Evolutionary conservation across 2,329 filamentous ascomycete genomes (phyloP).

Genomic region (Aspergillus pseudoterreus): DNA sequence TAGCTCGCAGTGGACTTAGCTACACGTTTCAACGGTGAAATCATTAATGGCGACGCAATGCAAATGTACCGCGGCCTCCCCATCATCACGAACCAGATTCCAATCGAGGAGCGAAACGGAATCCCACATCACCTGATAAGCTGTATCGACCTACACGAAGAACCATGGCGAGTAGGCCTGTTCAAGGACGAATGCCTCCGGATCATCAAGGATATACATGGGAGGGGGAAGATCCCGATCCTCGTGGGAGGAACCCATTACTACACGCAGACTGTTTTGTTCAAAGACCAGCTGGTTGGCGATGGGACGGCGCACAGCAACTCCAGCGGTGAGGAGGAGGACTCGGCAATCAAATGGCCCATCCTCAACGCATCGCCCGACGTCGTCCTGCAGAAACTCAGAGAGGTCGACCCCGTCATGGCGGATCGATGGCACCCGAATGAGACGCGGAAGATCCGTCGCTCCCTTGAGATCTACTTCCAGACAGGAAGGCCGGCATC

Average conservation of each 20-base stretch:
- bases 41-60: constrained; percentile 98
- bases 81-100: constrained; percentile 93
- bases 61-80: constrained; percentile 91
- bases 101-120: constrained; percentile 67
- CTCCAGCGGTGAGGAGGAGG: constrained; percentile 9
- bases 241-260: constrained; percentile 94
- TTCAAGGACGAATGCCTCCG: constrained; percentile 69
- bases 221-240: constrained; percentile 76
- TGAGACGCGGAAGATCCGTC: constrained; percentile 81
- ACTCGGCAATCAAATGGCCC: constrained; percentile 52
- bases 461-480: constrained; percentile 86
- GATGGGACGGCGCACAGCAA: constrained; percentile 25
- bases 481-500: constrained; percentile 78
- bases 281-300: constrained; percentile 64
- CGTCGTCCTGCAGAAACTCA: constrained; percentile 67
- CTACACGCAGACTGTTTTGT: constrained; percentile 85
- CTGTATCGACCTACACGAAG: constrained; percentile 68
- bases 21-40: constrained; percentile 76
- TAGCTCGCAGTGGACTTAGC: constrained; percentile 90
- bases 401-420: constrained; percentile 82
- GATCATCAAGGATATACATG: constrained; percentile 73
- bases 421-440: constrained; percentile 91
- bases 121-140: constrained; percentile 87
- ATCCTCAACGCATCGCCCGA: constrained; percentile 71
- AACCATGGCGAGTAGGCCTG: constrained; percentile 76